Evolutionary conservation across 208 protist species (phyloP), one percentile per base, ranked within the genome.

Genomic region (Sergeia podlipaevii): DNA sequence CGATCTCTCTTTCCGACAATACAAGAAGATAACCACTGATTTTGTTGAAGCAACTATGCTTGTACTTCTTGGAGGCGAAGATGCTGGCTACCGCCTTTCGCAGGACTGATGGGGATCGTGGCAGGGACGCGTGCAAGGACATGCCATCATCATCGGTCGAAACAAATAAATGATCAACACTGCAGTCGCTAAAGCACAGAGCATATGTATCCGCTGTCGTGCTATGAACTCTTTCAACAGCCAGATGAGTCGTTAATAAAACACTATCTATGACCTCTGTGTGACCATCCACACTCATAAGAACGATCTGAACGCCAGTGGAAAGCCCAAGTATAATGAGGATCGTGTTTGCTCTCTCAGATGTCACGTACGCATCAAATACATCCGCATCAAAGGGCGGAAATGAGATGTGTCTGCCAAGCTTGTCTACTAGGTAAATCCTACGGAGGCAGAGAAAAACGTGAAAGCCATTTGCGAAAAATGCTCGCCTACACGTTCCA

Each of bases 161-260:
- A 32, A 82, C 13, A 3, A 30, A 39, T 57, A 77, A 61, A 17
- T 49, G 77, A 37, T 74, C 69, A 36, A 91, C 67, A 26, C 64
- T 66, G 37, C 78, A 75, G 60, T 89, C 78, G 18, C 57, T 60
- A 23, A 77, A 76, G 41, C 85, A 92, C 24, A 92, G 51, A 20
- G 63, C 66, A 49, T 76, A 87, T 23, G 82, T 39, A 37, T 74
- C 55, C 42, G 67, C 74, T 39, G 73, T 64, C 1, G 89, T 45
- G 17, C 75, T 59, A 21, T 80, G 62, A 30, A 76, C 71, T 26
- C 59, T 74, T 11, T 42, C 27, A 1, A 82, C 51, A 13, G 79
- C 61, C 7, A 57, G 55, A 18, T 71, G 54, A 1, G 69, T 77
- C 6, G 57, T 24, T 20, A 70, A 53, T 36, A 68, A 69, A 20